Evolutionary conservation across 2,329 filamentous ascomycete genomes (phyloP).

Genomic region (Macrophomina tecta): DNA sequence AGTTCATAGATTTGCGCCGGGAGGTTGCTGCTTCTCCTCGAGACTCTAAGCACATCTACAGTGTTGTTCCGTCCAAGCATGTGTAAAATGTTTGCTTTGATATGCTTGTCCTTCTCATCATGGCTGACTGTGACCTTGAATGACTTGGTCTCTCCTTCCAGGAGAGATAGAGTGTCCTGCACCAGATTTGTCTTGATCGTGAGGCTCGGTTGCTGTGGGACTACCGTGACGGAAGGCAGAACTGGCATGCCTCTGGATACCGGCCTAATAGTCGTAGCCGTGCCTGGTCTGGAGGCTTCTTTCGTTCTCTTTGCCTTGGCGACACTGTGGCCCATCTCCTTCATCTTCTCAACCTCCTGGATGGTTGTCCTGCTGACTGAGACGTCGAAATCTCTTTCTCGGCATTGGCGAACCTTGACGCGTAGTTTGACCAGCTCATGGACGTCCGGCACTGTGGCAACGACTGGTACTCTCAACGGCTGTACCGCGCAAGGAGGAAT

Average conservation of each 20-base stretch:
- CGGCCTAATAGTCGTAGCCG: conserved; percentile 11
- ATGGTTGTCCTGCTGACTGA: conserved; percentile 13
- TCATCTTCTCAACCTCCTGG: conserved; percentile 22
- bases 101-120: conserved; percentile 61
- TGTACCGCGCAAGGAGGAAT: conserved; percentile 35
- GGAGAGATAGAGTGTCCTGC: conserved; percentile 86
- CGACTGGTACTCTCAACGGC: conserved; percentile 30
- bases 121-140: conserved; percentile 86
- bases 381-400: conserved; percentile 23
- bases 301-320: conserved; percentile 1
- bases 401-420: conserved; percentile 24
- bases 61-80: conserved; percentile 92
- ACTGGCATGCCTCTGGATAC: conserved; percentile 25
- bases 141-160: conserved; percentile 82
- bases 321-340: conserved; percentile 15
- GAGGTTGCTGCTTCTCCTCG: conserved; percentile 77
- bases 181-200: conserved; percentile 76
- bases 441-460: conserved; percentile 12
- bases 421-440: conserved; percentile 12
- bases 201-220: conserved; percentile 78
- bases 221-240: conserved; percentile 71
- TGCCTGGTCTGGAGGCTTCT: conserved; percentile 16
- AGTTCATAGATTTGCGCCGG: conserved; percentile 84
- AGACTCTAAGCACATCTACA: conserved; percentile 75
- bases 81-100: conserved; percentile 80